These are phyloP conservation scores for Parasarocladium wereldwijsianum DNA, from an alignment of 2,329 filamentous ascomycete species.

Conservation along the genomic window DNA sequence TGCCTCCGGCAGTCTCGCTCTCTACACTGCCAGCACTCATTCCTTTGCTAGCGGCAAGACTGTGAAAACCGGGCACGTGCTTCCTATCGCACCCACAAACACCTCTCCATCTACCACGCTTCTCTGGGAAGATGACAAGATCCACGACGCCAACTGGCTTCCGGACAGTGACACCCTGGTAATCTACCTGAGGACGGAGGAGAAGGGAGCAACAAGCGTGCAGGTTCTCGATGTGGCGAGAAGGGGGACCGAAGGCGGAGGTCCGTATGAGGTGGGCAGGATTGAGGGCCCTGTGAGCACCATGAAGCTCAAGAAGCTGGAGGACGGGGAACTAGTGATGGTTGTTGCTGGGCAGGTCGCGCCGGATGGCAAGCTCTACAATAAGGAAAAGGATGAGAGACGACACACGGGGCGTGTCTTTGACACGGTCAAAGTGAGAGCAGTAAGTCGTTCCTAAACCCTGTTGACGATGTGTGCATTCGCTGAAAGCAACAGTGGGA, in stretches of 20 bases:
- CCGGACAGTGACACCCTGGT: conserved; percentile 15
- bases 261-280: conserved; percentile 8
- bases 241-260: too few relatives aligned
- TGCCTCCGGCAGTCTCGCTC: conserved; percentile 22
- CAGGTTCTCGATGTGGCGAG: conserved; percentile 13
- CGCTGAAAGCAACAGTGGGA: conserved; percentile 14
- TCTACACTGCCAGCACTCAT: conserved; percentile 25
- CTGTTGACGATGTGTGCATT: too few relatives aligned
- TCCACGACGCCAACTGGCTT: conserved; percentile 21
- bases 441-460: conserved; percentile 13
- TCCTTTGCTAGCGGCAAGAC: conserved; percentile 14
- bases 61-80: conserved; percentile 17
- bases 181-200: conserved; percentile 16
- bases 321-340: conserved; percentile 19
- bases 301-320: conserved; percentile 19
- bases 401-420: conserved; percentile 18
- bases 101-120: conserved; percentile 12
- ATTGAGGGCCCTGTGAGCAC: conserved; percentile 17
- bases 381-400: conserved; percentile 11
- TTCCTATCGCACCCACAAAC: conserved; percentile 14
- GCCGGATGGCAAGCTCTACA: conserved; percentile 16
- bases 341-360: conserved; percentile 19
- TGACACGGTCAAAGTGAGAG: conserved; percentile 16
- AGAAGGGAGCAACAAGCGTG: conserved; percentile 17
- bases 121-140: conserved; percentile 13